Conservation (phyloP, 768 basidiomycete species). For the Serendipita sp. region DNA sequence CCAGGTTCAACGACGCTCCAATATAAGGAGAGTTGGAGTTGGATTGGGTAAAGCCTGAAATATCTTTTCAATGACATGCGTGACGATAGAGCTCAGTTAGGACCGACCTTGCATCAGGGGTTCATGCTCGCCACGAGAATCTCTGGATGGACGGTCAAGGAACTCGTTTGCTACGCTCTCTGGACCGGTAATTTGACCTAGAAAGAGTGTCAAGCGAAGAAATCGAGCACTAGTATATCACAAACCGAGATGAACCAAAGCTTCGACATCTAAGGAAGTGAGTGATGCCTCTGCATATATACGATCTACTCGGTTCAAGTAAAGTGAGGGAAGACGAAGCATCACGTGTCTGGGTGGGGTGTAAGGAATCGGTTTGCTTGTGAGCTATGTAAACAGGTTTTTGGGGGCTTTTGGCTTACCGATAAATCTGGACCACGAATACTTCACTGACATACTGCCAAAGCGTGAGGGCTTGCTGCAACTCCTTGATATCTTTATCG, state of each 20-base stretch:
- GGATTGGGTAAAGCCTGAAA: neutral
- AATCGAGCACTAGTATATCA: too few species aligned
- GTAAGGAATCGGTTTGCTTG: neutral
- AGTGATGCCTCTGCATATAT: conserved; percentile 68
- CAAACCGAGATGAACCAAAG: conserved; percentile 13
- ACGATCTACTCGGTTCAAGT: conserved; percentile 61
- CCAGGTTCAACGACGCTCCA: neutral
- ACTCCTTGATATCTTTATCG: neutral
- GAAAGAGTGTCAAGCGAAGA: too few species aligned
- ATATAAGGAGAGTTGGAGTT: too few species aligned
- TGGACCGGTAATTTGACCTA: too few species aligned
- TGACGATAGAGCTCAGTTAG: too few species aligned
- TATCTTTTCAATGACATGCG: too few species aligned
- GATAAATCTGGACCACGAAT: neutral
- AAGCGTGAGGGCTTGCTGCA: neutral
- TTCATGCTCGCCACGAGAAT: too few species aligned
- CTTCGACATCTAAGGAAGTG: conserved; percentile 50
- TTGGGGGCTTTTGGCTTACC: neutral
- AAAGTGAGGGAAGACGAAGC: conserved; percentile 58
- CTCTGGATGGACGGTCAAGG: too few species aligned
- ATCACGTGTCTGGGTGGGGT: conserved; percentile 23
- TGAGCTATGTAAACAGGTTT: neutral
- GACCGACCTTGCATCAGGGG: too few species aligned
- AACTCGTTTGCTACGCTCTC: too few species aligned
- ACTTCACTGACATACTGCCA: neutral